A percentile compares a stretch with the other conserved stretches of the same genome.
These are phyloP conservation scores for Rhodosporidiobolus sp. DNA, from an alignment of 768 basidiomycete species.

Conservation along the genomic window DNA sequence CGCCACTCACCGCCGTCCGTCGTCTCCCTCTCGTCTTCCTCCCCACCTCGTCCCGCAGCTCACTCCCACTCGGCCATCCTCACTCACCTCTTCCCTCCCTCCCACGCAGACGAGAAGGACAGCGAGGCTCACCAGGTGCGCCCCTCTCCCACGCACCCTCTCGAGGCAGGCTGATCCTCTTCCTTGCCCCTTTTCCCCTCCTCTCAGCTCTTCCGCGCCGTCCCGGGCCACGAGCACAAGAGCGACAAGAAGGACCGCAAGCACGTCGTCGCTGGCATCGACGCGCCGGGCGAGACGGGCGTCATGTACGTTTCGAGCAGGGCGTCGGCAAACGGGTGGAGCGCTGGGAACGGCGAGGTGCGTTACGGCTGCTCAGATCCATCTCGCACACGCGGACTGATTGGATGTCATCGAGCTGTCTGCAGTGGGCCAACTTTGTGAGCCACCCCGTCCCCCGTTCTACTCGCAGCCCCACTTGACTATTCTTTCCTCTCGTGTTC, in stretches of 20 bases:
- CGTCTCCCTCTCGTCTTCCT: not conserved
- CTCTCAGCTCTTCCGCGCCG: not conserved
- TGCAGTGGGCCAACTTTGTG: slow-evolving; percentile 51
- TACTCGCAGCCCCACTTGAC: not conserved
- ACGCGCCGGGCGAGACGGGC: slow-evolving; percentile 39
- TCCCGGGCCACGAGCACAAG: slow-evolving; percentile 19
- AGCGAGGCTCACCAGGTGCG: slow-evolving; percentile 6
- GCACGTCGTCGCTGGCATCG: slow-evolving; percentile 21
- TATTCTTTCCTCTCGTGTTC: not conserved
- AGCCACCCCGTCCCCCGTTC: slow-evolving; percentile 44
- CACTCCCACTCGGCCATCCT: not conserved
- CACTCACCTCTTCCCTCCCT: too few species aligned
- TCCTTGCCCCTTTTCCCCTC: not conserved
- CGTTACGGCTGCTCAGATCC: slow-evolving; percentile 45
- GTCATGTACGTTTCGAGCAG: slow-evolving; percentile 88
- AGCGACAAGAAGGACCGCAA: not conserved
- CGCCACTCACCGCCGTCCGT: too few species aligned
- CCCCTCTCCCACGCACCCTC: too few species aligned
- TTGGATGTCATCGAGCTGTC: not conserved
- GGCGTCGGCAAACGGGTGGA: slow-evolving; percentile 93
- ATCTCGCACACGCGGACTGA: not conserved
- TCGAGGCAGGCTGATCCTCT: too few species aligned
- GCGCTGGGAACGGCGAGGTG: slow-evolving; percentile 50
- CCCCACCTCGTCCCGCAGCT: not conserved
- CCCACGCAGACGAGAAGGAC: not conserved